Percentiles rank a stretch among this genome's conserved stretches.
phyloP scores from a whole-genome alignment of 441 rosid species.

The Pelargonium cotyledonis region DNA sequence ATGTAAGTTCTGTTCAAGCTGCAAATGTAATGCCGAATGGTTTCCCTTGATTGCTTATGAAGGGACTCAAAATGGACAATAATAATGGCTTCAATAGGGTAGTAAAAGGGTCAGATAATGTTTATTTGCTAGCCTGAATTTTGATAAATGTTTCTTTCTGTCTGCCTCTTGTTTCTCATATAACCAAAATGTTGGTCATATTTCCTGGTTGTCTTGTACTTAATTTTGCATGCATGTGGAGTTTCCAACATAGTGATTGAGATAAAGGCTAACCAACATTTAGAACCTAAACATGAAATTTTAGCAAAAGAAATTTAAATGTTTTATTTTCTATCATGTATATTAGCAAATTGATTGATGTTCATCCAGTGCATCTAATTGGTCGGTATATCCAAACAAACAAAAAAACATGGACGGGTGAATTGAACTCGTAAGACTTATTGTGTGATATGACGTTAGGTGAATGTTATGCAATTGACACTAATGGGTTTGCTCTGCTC shows the following conservation, averaged over 20 bases:
- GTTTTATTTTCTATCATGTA: neutral
- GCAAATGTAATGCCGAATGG: neutral
- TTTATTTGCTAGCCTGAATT: neutral
- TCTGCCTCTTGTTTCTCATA: neutral
- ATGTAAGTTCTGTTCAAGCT: slow-evolving; percentile 36
- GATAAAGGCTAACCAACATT: too few relatives aligned
- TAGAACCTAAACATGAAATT: neutral
- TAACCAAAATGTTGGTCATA: neutral
- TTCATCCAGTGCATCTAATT: neutral
- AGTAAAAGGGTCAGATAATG: neutral
- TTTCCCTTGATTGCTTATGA: neutral
- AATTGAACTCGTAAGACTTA: too few relatives aligned
- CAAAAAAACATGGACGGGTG: too few relatives aligned
- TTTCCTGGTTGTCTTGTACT: neutral
- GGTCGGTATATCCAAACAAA: neutral
- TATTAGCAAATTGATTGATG: neutral
- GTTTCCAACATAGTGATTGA: too few relatives aligned
- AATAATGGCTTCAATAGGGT: neutral
- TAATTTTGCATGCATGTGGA: neutral
- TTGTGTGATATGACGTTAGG: too few relatives aligned
- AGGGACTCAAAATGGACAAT: slow-evolving; percentile 1
- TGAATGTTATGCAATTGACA: too few relatives aligned
- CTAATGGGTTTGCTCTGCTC: too few relatives aligned
- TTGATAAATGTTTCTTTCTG: neutral
- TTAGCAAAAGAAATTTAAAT: neutral